A percentile compares a stretch with the other conserved stretches of the same genome.
Evolutionary conservation across 2,329 filamentous ascomycete species (phyloP).

Genomic region (Trichophyton rubrum): DNA sequence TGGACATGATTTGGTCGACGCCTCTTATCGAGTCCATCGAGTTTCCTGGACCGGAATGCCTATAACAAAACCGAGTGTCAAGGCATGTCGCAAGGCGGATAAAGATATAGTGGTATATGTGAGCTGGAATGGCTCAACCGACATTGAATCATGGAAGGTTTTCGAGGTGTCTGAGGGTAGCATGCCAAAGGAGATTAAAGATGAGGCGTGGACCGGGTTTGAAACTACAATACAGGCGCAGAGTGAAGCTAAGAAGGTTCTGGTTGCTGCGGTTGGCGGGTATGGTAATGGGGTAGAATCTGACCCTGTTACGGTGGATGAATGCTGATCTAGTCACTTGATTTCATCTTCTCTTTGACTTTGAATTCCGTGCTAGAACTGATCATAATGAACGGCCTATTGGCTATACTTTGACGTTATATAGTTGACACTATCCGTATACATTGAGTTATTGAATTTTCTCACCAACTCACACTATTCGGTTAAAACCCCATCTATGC

Average conservation of each 20-base stretch:
- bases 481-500: no score
- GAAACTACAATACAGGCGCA: slow-evolving; percentile 3
- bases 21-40: slow-evolving; percentile 5
- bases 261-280: slow-evolving; percentile 7
- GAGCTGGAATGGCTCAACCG: slow-evolving; percentile 13
- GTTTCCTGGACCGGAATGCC: slow-evolving; percentile 6
- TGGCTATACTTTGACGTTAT: no score
- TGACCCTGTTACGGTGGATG: not conserved
- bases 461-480: no score
- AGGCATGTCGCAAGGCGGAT: slow-evolving; percentile 3
- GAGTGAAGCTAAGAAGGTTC: not conserved
- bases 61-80: slow-evolving; percentile 7
- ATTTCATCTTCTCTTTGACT: no score
- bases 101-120: slow-evolving; percentile 6
- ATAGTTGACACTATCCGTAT: no score
- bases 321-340: not conserved
- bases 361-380: no score
- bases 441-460: no score
- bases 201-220: slow-evolving; percentile 4
- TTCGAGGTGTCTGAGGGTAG: not conserved
- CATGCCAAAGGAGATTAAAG: not conserved
- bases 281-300: slow-evolving; percentile 5
- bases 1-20: slow-evolving; percentile 1
- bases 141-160: slow-evolving; percentile 8
- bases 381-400: no score